Evolutionary conservation across 179 eudicot genomes (phyloP).

Genomic region (Vitellaria paradoxa): DNA sequence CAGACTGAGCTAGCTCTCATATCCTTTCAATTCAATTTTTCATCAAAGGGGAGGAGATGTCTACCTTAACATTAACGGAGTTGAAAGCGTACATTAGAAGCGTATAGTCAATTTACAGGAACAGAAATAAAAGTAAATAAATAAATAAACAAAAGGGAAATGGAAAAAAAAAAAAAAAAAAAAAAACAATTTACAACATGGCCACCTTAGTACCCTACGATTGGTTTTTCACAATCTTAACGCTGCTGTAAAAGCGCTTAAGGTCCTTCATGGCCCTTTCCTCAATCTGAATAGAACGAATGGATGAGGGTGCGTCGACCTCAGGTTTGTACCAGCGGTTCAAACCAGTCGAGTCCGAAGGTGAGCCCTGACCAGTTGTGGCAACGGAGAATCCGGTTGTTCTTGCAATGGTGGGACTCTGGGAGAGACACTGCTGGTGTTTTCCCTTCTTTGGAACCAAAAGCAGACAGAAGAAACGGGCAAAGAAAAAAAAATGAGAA

Average conservation of each 20-base stretch:
- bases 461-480: not conserved
- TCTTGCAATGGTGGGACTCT: conserved; percentile 64
- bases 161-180: no score
- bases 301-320: conserved; percentile 65
- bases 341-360: conserved; percentile 59
- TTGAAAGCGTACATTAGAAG: not conserved
- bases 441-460: conserved; percentile 40
- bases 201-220: conserved; percentile 6
- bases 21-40: not conserved
- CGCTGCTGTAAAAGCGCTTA: conserved; percentile 84
- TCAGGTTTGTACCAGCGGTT: conserved; percentile 95
- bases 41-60: not conserved
- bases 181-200: conserved; percentile 10
- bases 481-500: not conserved
- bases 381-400: conserved; percentile 75
- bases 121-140: not conserved
- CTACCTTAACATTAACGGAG: not conserved
- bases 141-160: not conserved
- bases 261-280: conserved; percentile 95
- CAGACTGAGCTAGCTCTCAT: not conserved
- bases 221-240: conserved; percentile 56
- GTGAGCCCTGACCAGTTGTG: conserved; percentile 68
- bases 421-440: conserved; percentile 42
- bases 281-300: conserved; percentile 94
- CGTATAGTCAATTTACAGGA: conserved; percentile 19